Base-by-base conservation (phyloP, 192 early-diverging fungal species). In the Linnemannia exigua region DNA sequence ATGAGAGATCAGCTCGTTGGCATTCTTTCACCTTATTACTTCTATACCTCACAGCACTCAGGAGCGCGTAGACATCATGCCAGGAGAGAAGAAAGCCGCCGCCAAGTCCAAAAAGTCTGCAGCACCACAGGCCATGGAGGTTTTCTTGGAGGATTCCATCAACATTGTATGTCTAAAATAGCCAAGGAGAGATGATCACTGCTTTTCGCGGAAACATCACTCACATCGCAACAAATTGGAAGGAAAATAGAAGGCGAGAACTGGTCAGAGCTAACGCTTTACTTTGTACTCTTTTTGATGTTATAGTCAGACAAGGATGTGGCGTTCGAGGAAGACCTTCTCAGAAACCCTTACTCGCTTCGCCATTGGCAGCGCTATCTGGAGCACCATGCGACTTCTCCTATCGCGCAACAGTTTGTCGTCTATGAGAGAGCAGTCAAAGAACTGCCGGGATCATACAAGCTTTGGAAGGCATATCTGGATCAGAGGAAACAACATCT, bases 401-500 rank as follows among this genome's bases (percentile, higher is more conserved):
- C 91, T 6, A 75, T 88, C 63, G 74, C 79, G 16, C 81, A 90
- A 7, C 77, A 90, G 58, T 92, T 91, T 63, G 91, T 95, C 38
- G 87, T 99, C 1, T 97, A 95, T 87, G 98, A 99, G 82, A 95
- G 99, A 12, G 98, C 98, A 1, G 88, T 99, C 33, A 90, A 92
- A 61, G 90, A 93, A 41, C 88, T 99, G 6, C 99, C 99, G 3
- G 96, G 97, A 8, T 97, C 96, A 11, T 99, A 98, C 88, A 98
- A 98, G 87, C 91, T 99, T 5, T 99, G 98, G 98, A 96, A 96
- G 79, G 79, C 88, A 50, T 98, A 99, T 81, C 87, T 99, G 44
- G 95, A 95, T 79, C 80, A 93, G 36, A 93, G 96, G 31, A 79
- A 87, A 22, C 70, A 84, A 28, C 84, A 89, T 36, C 84, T 93